A percentile compares a stretch with the other conserved stretches of the same genome.
These are phyloP conservation scores for Colletotrichum sp. DNA, from an alignment of 2,329 filamentous ascomycete genomes.

Conservation along the genomic window DNA sequence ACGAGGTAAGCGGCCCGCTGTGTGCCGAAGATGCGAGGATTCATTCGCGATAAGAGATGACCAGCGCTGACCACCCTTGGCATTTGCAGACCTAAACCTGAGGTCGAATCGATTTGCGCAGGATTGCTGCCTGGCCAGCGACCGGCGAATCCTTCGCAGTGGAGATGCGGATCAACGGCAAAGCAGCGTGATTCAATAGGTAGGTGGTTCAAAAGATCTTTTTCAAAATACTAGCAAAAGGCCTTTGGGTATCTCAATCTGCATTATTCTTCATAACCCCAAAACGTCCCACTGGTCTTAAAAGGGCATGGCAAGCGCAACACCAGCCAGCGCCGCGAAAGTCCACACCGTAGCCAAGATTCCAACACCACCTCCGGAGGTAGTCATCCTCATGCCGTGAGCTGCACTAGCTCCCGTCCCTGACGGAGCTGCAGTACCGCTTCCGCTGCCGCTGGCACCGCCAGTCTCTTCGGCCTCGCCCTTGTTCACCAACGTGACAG, in stretches of 20 bases:
- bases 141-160: neutral
- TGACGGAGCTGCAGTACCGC: neutral
- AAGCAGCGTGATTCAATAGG: fast-evolving
- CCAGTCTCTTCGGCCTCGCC: neutral
- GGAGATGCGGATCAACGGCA: neutral
- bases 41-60: fast-evolving
- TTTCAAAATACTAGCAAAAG: neutral
- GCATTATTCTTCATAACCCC: fast-evolving
- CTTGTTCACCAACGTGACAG: neutral
- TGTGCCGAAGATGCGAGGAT: neutral
- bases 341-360: neutral
- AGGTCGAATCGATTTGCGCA: fast-evolving
- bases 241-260: neutral
- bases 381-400: neutral
- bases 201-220: neutral
- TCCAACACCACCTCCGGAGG: neutral
- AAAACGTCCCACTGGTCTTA: neutral
- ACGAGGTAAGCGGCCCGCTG: neutral
- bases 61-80: neutral
- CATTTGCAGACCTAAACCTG: fast-evolving
- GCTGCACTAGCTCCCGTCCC: neutral
- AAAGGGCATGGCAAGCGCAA: neutral
- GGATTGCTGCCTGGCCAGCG: neutral
- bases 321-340: neutral
- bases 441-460: neutral